Evolutionary conservation across 768 basidiomycete genomes (phyloP).

Genomic region (Podaxis sp.): DNA sequence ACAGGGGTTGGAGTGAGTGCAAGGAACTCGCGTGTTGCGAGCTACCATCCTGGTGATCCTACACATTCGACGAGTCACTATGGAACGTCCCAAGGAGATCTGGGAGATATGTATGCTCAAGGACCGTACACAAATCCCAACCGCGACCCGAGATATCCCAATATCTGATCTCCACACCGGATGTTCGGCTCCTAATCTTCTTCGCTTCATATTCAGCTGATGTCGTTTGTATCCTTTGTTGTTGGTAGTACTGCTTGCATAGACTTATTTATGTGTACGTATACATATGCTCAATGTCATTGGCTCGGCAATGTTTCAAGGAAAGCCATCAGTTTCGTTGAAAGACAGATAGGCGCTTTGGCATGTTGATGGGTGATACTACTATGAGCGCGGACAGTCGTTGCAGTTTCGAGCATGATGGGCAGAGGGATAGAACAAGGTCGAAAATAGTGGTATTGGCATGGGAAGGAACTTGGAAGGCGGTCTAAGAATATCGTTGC

Average conservation of each 20-base stretch:
- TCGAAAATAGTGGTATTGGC: too few relatives aligned
- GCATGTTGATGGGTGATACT: too few relatives aligned
- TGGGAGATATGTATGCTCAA: background rate
- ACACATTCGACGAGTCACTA: background rate
- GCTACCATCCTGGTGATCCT: constrained; percentile 8
- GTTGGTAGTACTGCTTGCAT: background rate
- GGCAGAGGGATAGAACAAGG: too few relatives aligned
- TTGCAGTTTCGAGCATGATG: too few relatives aligned
- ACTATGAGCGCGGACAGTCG: too few relatives aligned
- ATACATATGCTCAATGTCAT: background rate
- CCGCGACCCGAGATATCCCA: background rate
- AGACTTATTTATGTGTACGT: background rate
- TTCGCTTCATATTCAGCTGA: background rate
- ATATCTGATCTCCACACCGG: background rate
- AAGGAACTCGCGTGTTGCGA: constrained; percentile 5
- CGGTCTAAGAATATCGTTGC: too few relatives aligned
- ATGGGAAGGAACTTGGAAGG: too few relatives aligned
- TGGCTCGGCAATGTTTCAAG: too few relatives aligned
- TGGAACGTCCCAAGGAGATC: constrained; percentile 5
- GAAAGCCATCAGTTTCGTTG: too few relatives aligned
- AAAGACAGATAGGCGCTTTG: too few relatives aligned
- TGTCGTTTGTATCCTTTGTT: background rate
- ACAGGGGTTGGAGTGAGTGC: constrained; percentile 12
- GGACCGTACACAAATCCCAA: background rate
- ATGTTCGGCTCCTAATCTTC: background rate